phyloP scores from a whole-genome alignment of 192 early-diverging fungal species.

The Spizellomyces sp. region DNA sequence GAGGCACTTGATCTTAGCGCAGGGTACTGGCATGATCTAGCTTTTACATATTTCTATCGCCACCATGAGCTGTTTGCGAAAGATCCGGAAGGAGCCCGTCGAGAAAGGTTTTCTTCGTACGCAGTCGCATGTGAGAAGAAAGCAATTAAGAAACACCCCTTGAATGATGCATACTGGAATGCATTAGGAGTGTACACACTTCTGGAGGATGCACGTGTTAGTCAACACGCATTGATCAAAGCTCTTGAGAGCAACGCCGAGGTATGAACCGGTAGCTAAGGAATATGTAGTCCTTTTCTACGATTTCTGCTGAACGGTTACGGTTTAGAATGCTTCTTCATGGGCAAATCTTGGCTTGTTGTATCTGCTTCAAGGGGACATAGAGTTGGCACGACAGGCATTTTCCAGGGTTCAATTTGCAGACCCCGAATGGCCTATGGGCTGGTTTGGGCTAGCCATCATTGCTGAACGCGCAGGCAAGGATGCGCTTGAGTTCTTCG shows the following conservation, averaged over 20 bases:
- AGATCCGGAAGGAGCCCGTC: neutral
- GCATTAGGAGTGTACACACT: constrained; percentile 68
- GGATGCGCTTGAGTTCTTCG: constrained; percentile 68
- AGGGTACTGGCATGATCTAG: constrained; percentile 41
- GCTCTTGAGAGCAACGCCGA: constrained; percentile 69
- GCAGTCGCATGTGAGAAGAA: constrained; percentile 26
- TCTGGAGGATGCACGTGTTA: constrained; percentile 53
- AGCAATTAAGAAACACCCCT: constrained; percentile 41
- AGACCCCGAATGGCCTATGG: constrained; percentile 76
- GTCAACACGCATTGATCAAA: constrained; percentile 85
- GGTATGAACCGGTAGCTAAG: constrained; percentile 43
- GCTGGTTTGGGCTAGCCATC: constrained; percentile 88
- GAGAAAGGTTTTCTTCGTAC: too few species aligned
- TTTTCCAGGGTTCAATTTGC: constrained; percentile 71
- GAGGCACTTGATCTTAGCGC: constrained; percentile 2
- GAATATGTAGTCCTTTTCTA: too few species aligned
- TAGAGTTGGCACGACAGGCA: constrained; percentile 73
- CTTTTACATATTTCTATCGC: constrained; percentile 35
- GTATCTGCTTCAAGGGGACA: constrained; percentile 69
- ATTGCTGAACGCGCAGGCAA: constrained; percentile 64
- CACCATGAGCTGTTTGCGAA: neutral
- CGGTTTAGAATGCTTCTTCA: constrained; percentile 51
- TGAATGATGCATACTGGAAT: constrained; percentile 66
- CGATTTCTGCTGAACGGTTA: too few species aligned
- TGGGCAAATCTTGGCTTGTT: constrained; percentile 88